phyloP scores from a whole-genome alignment of 2,329 filamentous ascomycete genomes.

The Fusarium mexicanum region DNA sequence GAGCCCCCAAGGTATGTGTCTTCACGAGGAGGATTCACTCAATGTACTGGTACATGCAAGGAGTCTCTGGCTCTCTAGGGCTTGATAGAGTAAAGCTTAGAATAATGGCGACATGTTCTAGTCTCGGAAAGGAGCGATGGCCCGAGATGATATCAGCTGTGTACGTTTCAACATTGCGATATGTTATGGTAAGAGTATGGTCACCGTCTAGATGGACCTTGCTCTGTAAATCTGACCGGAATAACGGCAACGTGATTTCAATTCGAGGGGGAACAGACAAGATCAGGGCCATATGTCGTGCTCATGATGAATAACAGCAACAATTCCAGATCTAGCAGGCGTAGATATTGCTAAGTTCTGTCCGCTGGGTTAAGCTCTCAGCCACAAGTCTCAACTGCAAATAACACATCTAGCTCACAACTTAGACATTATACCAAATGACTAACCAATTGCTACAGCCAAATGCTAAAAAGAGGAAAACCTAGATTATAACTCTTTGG shows the following conservation, averaged over 20 bases:
- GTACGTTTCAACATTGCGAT: neutral
- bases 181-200: neutral
- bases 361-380: too few species aligned
- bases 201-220: too few species aligned
- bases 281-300: neutral
- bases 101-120: neutral
- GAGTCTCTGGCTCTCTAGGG: fast-evolving
- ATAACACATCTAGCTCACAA: too few species aligned
- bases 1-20: neutral
- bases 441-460: too few species aligned
- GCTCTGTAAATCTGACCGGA: neutral
- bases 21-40: neutral
- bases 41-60: neutral
- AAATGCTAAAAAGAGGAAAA: too few species aligned
- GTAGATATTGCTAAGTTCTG: too few species aligned
- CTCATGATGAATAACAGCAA: neutral
- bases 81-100: neutral
- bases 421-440: too few species aligned
- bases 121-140: neutral
- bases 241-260: neutral
- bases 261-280: neutral
- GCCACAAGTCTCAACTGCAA: too few species aligned
- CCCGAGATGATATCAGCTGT: neutral
- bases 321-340: neutral
- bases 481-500: too few species aligned